Conservation (phyloP, 2,329 filamentous ascomycete genomes). For the Diaporthe australafricana region DNA sequence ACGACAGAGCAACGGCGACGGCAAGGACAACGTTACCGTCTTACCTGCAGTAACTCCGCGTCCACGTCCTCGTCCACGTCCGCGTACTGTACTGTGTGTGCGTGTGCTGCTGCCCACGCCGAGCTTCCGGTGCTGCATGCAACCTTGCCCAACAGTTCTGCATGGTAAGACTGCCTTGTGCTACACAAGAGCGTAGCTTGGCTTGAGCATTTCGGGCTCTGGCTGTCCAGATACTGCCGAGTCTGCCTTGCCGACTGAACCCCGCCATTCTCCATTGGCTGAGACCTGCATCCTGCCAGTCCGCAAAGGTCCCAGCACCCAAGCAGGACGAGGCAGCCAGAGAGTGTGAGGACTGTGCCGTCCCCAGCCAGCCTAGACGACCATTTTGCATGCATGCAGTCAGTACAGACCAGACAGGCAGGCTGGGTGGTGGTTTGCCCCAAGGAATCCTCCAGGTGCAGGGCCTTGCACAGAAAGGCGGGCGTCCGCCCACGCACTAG, state of each 20-base stretch:
- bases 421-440: slow-evolving; percentile 1
- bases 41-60: neutral
- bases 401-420: neutral
- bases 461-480: slow-evolving; percentile 13
- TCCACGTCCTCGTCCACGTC: neutral
- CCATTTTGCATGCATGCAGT: neutral
- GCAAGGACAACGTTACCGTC: slow-evolving; percentile 11
- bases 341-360: neutral
- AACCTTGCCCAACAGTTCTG: slow-evolving; percentile 11
- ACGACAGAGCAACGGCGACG: neutral
- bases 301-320: neutral
- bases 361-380: neutral
- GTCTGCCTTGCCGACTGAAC: slow-evolving; percentile 31
- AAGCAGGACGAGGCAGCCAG: slow-evolving; percentile 4
- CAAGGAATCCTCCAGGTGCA: slow-evolving; percentile 19
- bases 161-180: slow-evolving; percentile 16
- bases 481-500: slow-evolving; percentile 14
- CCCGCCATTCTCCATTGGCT: slow-evolving; percentile 28
- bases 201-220: neutral
- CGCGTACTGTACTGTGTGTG: neutral
- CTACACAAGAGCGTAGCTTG: neutral
- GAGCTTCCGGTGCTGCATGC: slow-evolving; percentile 17
- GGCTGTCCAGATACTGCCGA: slow-evolving; percentile 1
- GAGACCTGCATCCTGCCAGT: slow-evolving; percentile 32
- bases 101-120: slow-evolving; percentile 2